phyloP scores from a whole-genome alignment of 768 basidiomycete genomes.

The Suillus fuscotomentosus region DNA sequence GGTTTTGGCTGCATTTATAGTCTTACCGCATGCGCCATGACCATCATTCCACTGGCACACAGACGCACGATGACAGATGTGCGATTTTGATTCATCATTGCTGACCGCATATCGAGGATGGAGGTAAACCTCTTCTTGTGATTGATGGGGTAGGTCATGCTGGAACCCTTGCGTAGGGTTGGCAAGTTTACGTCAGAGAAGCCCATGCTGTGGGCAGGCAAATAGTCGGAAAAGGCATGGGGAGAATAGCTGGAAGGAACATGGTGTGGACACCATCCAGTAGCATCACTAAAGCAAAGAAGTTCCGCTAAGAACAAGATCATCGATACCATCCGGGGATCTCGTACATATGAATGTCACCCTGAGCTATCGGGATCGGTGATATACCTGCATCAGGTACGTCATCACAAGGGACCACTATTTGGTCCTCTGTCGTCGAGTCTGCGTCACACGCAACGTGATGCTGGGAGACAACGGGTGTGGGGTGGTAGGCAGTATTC shows the following conservation, averaged over 20 bases:
- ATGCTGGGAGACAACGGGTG: background rate
- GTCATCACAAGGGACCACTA: background rate
- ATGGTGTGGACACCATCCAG: background rate
- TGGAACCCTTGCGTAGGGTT: background rate
- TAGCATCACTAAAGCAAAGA: background rate
- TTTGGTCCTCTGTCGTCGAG: background rate
- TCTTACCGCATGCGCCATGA: background rate
- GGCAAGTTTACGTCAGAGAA: background rate
- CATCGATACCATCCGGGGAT: background rate
- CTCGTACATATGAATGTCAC: background rate
- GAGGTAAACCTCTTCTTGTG: background rate
- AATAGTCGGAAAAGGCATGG: background rate
- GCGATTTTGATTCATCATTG: background rate
- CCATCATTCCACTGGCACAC: background rate
- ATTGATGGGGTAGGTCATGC: background rate
- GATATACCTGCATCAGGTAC: background rate
- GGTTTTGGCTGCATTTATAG: background rate
- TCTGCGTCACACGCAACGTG: background rate
- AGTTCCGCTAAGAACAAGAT: background rate
- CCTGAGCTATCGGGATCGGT: background rate
- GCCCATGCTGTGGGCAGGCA: background rate
- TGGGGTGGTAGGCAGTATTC: background rate
- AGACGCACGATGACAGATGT: background rate
- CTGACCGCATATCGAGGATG: background rate
- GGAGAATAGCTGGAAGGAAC: background rate